phyloP scores from a whole-genome alignment of 176 grass and related monocot genomes.

The Aegilops longissima region DNA sequence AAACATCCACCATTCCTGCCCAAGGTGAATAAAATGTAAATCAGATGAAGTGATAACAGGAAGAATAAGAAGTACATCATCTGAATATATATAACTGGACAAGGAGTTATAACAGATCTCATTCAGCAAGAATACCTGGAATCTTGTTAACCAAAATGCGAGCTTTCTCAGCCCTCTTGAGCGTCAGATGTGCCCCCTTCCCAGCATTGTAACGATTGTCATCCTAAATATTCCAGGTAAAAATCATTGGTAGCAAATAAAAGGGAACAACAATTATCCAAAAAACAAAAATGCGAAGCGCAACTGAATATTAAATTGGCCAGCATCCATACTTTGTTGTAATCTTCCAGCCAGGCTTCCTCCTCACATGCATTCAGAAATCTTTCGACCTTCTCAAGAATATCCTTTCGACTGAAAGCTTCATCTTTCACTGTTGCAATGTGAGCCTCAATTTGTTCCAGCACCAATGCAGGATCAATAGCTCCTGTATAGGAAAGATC shows the following conservation, averaged over 20 bases:
- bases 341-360: constrained; percentile 93
- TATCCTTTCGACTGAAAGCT: constrained; percentile 88
- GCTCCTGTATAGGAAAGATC: constrained; percentile 50
- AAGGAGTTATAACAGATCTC: neutral
- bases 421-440: constrained; percentile 85
- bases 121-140: constrained; percentile 53
- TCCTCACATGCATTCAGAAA: constrained; percentile 82
- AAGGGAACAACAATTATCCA: neutral
- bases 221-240: constrained; percentile 54
- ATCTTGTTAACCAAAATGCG: constrained; percentile 84
- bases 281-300: neutral
- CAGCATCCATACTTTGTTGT: constrained; percentile 70
- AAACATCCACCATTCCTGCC: constrained; percentile 70
- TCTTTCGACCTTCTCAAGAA: constrained; percentile 92
- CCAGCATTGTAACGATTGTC: constrained; percentile 89
- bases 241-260: neutral
- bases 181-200: constrained; percentile 78
- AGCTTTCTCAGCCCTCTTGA: constrained; percentile 91
- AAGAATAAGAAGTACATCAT: neutral
- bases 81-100: constrained; percentile 14
- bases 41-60: constrained; percentile 22
- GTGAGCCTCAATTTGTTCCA: constrained; percentile 82
- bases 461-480: constrained; percentile 66
- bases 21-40: constrained; percentile 31
- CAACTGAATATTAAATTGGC: neutral